phyloP scores from a whole-genome alignment of 345 rosid genomes.

The Eucalyptus polyanthemos region DNA sequence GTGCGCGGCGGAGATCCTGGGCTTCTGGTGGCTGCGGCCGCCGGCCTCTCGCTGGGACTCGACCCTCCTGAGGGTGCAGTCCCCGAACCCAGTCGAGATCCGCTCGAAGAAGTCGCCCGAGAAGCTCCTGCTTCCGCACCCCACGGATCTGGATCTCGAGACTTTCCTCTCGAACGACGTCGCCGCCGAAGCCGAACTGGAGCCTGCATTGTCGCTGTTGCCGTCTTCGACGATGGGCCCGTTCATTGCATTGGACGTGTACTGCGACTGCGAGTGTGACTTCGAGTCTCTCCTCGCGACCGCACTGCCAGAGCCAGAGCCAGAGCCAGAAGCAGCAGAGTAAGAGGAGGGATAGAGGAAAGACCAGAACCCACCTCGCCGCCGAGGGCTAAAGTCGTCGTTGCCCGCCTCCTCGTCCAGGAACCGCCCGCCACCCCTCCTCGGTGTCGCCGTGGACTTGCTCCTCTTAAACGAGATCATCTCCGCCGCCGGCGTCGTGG shows the following conservation, averaged over 20 bases:
- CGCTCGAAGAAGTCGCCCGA: constrained; percentile 96
- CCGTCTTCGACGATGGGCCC: background rate
- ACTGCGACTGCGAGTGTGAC: background rate
- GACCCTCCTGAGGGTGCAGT: constrained; percentile 86
- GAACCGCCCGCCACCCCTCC: constrained; percentile 16
- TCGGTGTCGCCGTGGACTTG: constrained; percentile 53
- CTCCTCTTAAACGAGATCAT: constrained; percentile 63
- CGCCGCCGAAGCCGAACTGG: background rate
- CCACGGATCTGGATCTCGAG: constrained; percentile 98
- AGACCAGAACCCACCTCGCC: constrained; percentile 64
- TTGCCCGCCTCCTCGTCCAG: constrained; percentile 28
- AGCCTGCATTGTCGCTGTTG: background rate
- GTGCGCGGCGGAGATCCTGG: background rate
- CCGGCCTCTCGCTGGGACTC: constrained; percentile 95
- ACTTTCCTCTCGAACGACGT: constrained; percentile 58
- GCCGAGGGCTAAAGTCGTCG: background rate
- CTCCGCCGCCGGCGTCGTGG: constrained; percentile 10
- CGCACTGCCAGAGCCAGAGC: background rate
- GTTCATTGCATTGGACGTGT: background rate
- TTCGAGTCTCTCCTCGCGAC: background rate
- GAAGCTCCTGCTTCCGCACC: constrained; percentile 97
- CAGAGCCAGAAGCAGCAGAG: background rate
- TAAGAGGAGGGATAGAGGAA: constrained; percentile 55
- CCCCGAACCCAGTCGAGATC: constrained; percentile 95
- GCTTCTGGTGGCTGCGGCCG: background rate